A percentile compares a stretch with the other conserved stretches of the same genome.
Conservation (phyloP, 1,139 yeast genomes). For the Yarrowia galli region DNA sequence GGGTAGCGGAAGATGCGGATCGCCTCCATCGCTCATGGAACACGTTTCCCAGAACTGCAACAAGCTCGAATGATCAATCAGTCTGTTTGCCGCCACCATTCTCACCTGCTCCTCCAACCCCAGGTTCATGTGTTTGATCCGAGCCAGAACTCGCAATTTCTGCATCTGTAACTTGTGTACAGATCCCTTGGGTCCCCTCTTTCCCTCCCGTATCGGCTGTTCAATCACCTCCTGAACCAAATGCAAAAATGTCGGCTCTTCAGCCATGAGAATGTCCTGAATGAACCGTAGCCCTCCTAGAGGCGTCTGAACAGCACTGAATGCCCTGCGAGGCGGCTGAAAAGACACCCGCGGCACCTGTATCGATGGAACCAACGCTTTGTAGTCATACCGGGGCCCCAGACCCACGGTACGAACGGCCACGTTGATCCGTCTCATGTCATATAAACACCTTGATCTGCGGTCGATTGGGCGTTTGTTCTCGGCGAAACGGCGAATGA, state of each 20-base stretch:
- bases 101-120: conserved; percentile 22
- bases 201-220: conserved; percentile 15
- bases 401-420: conserved; percentile 33
- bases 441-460: conserved; percentile 16
- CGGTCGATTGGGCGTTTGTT: neutral
- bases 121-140: conserved; percentile 26
- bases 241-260: conserved; percentile 31
- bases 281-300: conserved; percentile 8
- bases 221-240: conserved; percentile 37
- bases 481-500: neutral
- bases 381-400: conserved; percentile 34
- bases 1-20: conserved; percentile 4
- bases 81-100: conserved; percentile 32
- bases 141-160: conserved; percentile 18
- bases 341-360: neutral
- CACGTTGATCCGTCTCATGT: conserved; percentile 34
- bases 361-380: conserved; percentile 30
- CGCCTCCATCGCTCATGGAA: neutral
- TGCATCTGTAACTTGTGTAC: conserved; percentile 28
- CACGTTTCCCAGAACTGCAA: conserved; percentile 17
- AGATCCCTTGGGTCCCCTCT: neutral
- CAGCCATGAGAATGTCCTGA: conserved; percentile 29
- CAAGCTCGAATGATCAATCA: conserved; percentile 9
- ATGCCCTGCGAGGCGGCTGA: neutral
- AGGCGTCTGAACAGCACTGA: neutral